Evolutionary conservation across 2,329 filamentous ascomycete genomes (phyloP).

Genomic region (Ramularia collo-cygni): DNA sequence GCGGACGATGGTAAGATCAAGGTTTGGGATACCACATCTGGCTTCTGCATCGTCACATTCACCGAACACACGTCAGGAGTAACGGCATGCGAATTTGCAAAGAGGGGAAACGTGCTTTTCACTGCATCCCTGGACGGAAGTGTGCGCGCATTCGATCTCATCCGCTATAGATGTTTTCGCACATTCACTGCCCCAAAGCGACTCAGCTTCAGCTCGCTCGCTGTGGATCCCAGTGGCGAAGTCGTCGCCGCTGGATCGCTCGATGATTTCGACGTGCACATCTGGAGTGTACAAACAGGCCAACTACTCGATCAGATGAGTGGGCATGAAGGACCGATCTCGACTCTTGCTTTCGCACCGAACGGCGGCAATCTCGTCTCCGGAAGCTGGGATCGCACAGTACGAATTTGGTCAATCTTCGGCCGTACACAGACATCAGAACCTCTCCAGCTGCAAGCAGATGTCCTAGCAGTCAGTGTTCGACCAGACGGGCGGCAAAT

Average conservation of each 20-base stretch:
- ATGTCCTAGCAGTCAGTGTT: conserved; percentile 79
- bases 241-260: conserved; percentile 91
- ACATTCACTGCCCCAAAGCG: conserved; percentile 93
- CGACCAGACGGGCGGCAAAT: conserved; percentile 87
- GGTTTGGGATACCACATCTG: conserved; percentile 93
- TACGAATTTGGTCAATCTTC: conserved; percentile 94
- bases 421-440: conserved; percentile 90
- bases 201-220: conserved; percentile 85
- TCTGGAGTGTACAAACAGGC: conserved; percentile 97
- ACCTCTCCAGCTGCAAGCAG: conserved; percentile 82
- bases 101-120: conserved; percentile 91
- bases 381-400: conserved; percentile 94
- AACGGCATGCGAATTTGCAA: conserved; percentile 89
- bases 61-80: conserved; percentile 94
- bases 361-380: conserved; percentile 79
- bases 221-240: conserved; percentile 95
- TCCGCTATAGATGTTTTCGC: conserved; percentile 92
- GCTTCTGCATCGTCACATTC: conserved; percentile 97
- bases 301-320: conserved; percentile 85
- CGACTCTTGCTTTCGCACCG: conserved; percentile 78
- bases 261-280: conserved; percentile 94
- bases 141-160: conserved; percentile 89
- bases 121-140: conserved; percentile 93
- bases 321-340: conserved; percentile 91
- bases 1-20: conserved; percentile 98